These are phyloP conservation scores for Chloranthus sessilifolius DNA, from an alignment of 164 flowering plant genomes.

Conservation along the genomic window DNA sequence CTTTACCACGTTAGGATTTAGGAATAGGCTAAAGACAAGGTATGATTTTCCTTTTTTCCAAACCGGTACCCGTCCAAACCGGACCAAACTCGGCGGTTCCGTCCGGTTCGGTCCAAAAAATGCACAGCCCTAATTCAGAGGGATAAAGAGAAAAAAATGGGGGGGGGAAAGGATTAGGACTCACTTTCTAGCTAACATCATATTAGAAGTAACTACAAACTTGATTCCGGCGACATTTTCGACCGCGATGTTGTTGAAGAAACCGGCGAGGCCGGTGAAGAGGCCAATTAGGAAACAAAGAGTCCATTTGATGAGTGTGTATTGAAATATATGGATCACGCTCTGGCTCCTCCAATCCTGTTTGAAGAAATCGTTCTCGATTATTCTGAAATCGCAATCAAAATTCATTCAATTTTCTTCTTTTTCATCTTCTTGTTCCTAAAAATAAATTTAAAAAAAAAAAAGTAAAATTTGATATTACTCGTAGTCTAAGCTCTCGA, in stretches of 20 bases:
- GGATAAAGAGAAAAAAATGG: background rate
- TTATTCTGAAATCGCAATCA: slow-evolving; percentile 57
- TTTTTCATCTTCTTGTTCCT: no score
- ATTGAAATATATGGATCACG: slow-evolving; percentile 48
- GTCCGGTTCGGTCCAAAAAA: no score
- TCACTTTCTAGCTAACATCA: slow-evolving; percentile 60
- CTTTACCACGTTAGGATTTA: no score
- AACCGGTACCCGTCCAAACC: no score
- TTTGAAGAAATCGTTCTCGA: slow-evolving; percentile 77
- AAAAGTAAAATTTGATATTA: slow-evolving; percentile 3
- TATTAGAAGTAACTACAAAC: slow-evolving; percentile 65
- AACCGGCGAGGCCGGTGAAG: slow-evolving; percentile 51
- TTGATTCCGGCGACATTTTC: slow-evolving; percentile 82
- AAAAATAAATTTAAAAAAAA: no score
- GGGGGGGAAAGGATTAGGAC: background rate
- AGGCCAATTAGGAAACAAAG: slow-evolving; percentile 61
- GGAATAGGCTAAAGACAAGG: no score
- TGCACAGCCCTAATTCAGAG: no score
- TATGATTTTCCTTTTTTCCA: no score
- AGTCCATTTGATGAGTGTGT: slow-evolving; percentile 70
- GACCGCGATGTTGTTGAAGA: slow-evolving; percentile 64
- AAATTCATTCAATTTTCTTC: no score
- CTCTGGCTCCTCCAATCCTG: slow-evolving; percentile 76
- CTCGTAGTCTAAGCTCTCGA: slow-evolving; percentile 93
- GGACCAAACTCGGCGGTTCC: no score